These are phyloP conservation scores for Pseudogymnoascus sp. DNA, from an alignment of 2,329 filamentous ascomycete genomes.

Conservation along the genomic window DNA sequence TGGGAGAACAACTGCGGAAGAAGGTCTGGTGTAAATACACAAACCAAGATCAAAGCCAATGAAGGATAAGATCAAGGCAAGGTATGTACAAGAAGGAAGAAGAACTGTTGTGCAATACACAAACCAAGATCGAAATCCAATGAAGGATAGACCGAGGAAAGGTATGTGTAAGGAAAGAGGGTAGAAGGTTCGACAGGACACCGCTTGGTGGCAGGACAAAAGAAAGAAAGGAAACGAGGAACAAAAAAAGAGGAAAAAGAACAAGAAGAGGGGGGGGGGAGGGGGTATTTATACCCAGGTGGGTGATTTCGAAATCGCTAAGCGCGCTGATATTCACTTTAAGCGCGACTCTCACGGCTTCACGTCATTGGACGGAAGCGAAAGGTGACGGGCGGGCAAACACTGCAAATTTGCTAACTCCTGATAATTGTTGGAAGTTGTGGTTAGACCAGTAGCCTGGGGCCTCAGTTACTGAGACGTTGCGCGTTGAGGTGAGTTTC, in stretches of 20 bases:
- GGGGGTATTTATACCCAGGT: not conserved
- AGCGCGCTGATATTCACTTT: slow-evolving; percentile 4
- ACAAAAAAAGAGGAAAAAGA: not conserved
- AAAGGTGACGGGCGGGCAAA: not conserved
- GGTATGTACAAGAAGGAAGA: not conserved
- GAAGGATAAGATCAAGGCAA: not conserved
- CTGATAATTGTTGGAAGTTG: not conserved
- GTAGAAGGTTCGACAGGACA: not conserved
- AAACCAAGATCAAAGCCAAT: not conserved
- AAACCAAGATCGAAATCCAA: not conserved
- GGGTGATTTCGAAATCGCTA: not conserved
- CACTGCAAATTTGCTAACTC: not conserved
- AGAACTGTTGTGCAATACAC: not conserved
- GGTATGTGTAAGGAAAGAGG: not conserved
- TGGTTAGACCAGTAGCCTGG: not conserved
- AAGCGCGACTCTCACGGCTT: not conserved
- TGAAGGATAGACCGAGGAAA: not conserved
- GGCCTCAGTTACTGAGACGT: not conserved
- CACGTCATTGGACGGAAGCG: not conserved
- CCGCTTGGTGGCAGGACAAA: not conserved
- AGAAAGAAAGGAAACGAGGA: not conserved
- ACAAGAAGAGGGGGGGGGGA: not conserved
- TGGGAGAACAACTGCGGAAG: not conserved
- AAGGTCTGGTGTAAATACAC: not conserved
- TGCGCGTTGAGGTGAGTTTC: not conserved